Evolutionary conservation across 306 rosid genomes (phyloP), one percentile per base, ranked within the genome.

Genomic region (Trichosanthes truncata): DNA sequence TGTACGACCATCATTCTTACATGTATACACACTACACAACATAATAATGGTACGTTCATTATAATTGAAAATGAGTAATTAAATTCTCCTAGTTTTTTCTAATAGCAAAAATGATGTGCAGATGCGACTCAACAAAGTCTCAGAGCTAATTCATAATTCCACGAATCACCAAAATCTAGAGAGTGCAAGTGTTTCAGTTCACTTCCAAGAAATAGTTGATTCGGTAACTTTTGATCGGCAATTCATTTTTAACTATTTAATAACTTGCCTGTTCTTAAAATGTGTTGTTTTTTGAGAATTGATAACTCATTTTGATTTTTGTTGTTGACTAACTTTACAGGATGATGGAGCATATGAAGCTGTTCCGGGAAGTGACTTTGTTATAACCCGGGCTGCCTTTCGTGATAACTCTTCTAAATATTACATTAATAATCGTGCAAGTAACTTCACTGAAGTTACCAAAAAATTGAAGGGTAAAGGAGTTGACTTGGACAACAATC

Each of bases 71-170:
- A 7, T 35, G 73, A 66, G 15, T 66, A 36, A 38, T 66, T 38
- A n/a, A 8, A 3, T 17, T 20, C 15, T 18, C 33, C 43, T 33
- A 52, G 53, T 45, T 55, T 21, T 51, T 7, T 18, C 80, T 72
- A 40, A 79, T 62, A 57, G 4, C 63, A 33, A 17, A 23, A 26
- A 23, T 56, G 74, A 48, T 14, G 73, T 80, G 84, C 86, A 93
- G 97, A 95, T 95, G 99, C 88, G 97, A 21, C 84, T 95, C 81
- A 93, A 95, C 79, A 91, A 95, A 88, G 99, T 95, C 72, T 95
- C 99, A 1, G 99, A 95, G 90, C 99, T 95, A 57, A 95, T 95
- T 38, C 99, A 95, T 77, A 95, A 93, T 85, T 95, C 99, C 7
- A 86, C 97, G 12, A 90, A 93, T 84, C 91, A 91, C 84, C 97